phyloP scores from a whole-genome alignment of 345 rosid genomes.

The Camelina sativa region DNA sequence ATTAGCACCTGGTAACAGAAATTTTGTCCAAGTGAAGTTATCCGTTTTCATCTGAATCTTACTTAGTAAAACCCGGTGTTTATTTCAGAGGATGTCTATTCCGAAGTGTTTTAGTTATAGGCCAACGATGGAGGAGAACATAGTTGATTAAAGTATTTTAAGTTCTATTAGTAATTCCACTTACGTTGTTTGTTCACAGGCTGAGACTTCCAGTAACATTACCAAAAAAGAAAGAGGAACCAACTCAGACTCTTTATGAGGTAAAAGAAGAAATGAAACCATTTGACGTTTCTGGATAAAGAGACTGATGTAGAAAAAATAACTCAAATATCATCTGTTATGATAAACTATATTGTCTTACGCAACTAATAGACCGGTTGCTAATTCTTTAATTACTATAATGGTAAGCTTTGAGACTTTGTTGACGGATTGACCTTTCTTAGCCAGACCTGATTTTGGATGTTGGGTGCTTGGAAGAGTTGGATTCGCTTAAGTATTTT shows the following conservation, averaged over 20 bases:
- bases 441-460: conserved; percentile 1
- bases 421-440: conserved; percentile 12
- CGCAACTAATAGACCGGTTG: neutral
- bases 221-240: conserved; percentile 64
- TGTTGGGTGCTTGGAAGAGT: conserved; percentile 1
- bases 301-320: neutral
- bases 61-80: neutral
- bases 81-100: neutral
- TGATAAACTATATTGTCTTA: neutral
- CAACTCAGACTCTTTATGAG: conserved; percentile 52
- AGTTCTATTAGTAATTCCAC: conserved; percentile 6
- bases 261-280: conserved; percentile 46
- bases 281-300: neutral
- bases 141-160: conserved; percentile 1
- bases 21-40: conserved; percentile 14
- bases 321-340: conserved; percentile 4
- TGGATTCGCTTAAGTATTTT: neutral
- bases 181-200: conserved; percentile 48
- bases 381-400: neutral
- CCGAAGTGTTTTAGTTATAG: neutral
- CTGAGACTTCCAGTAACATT: conserved; percentile 60
- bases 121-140: neutral
- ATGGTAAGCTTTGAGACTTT: conserved; percentile 14
- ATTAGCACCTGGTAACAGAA: conserved; percentile 5
- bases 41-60: conserved; percentile 16